Evolutionary conservation across 768 basidiomycete species (phyloP).

Genomic region (Suillus clintonianus): DNA sequence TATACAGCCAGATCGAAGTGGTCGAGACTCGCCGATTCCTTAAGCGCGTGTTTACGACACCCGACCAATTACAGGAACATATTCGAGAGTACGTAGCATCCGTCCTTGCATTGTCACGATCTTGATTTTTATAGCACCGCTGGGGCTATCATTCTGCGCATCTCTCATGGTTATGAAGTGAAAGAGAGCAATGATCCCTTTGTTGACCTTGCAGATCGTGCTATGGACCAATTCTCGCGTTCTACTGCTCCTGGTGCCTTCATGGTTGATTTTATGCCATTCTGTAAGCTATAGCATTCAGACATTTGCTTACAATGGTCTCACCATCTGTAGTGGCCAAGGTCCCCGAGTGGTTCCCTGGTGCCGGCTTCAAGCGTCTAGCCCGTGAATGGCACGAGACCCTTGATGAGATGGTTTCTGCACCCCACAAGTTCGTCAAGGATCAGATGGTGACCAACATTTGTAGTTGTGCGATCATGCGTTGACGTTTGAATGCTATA

Average conservation of each 20-base stretch:
- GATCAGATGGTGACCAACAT: conserved; percentile 51
- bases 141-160: conserved; percentile 52
- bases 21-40: conserved; percentile 45
- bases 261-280: conserved; percentile 56
- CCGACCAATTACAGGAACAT: conserved; percentile 37
- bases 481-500: conserved; percentile 22
- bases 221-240: conserved; percentile 52
- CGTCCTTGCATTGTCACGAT: neutral
- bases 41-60: conserved; percentile 37
- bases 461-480: neutral
- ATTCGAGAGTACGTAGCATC: conserved; percentile 38
- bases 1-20: conserved; percentile 39
- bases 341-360: conserved; percentile 62
- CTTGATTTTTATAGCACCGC: conserved; percentile 38
- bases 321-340: conserved; percentile 34
- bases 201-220: conserved; percentile 49
- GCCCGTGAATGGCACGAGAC: conserved; percentile 58
- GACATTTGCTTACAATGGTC: neutral
- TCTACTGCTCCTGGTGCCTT: conserved; percentile 49
- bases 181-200: conserved; percentile 53
- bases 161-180: conserved; percentile 59
- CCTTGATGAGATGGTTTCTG: conserved; percentile 55
- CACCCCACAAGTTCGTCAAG: conserved; percentile 59
- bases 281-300: conserved; percentile 23
- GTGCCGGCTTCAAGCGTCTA: conserved; percentile 52